Percentiles rank a stretch among this genome's conserved stretches.
phyloP scores from a whole-genome alignment of 345 rosid genomes.

The Eucalyptus cloeziana region DNA sequence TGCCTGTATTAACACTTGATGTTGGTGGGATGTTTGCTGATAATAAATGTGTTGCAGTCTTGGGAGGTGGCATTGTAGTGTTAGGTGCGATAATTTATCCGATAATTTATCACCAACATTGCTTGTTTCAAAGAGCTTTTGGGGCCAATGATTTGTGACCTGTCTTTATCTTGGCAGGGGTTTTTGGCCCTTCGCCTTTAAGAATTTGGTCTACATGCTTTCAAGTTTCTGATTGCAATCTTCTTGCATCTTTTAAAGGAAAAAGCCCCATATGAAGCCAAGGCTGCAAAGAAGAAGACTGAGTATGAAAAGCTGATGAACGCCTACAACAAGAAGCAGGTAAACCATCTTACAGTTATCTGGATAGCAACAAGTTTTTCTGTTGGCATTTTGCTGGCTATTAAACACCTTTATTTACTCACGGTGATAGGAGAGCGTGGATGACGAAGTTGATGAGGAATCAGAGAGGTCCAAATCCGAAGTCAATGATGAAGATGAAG shows the following conservation, averaged over 20 bases:
- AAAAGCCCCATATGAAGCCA: constrained; percentile 81
- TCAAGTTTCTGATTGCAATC: not conserved
- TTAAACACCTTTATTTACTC: not conserved
- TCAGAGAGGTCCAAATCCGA: constrained; percentile 63
- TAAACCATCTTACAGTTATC: not conserved
- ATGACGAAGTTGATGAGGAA: constrained; percentile 37
- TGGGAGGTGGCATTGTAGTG: not conserved
- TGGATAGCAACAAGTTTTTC: not conserved
- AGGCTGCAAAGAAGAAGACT: constrained; percentile 63
- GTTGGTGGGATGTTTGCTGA: not conserved
- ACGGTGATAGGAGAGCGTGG: constrained; percentile 12
- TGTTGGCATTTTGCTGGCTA: not conserved
- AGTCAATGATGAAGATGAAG: constrained; percentile 54
- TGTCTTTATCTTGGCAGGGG: not conserved
- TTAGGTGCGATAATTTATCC: not conserved
- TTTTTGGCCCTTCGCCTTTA: not conserved
- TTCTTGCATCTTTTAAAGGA: constrained; percentile 22
- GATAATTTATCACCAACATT: not conserved
- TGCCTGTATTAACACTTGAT: not conserved
- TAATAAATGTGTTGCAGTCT: not conserved
- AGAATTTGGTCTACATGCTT: not conserved
- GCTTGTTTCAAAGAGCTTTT: not conserved
- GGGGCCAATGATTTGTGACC: not conserved
- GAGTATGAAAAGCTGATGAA: constrained; percentile 77
- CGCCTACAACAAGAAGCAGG: constrained; percentile 78